A percentile compares a stretch with the other conserved stretches of the same genome.
phyloP scores from a whole-genome alignment of 2,329 filamentous ascomycete genomes.

The Byssoonygena ceratinophila region DNA sequence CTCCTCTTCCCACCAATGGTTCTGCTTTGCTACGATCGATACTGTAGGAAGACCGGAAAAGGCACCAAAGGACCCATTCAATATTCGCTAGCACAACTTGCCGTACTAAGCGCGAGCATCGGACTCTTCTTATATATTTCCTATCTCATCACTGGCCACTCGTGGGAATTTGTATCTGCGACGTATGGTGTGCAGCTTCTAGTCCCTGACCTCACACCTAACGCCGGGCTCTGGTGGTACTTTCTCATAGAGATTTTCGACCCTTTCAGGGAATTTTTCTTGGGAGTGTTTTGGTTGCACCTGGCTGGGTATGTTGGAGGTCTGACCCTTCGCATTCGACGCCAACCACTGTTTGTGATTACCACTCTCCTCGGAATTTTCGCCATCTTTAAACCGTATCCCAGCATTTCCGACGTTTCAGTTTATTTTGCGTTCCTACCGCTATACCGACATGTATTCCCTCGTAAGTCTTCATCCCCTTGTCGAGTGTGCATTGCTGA shows the following conservation, averaged over 20 bases:
- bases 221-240: slow-evolving; percentile 98
- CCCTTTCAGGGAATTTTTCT: slow-evolving; percentile 91
- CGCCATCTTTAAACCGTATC: slow-evolving; percentile 93
- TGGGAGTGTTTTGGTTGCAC: slow-evolving; percentile 96
- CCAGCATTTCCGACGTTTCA: slow-evolving; percentile 79
- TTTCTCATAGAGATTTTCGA: slow-evolving; percentile 99
- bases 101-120: slow-evolving; percentile 46
- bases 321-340: slow-evolving; percentile 67
- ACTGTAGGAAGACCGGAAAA: slow-evolving; percentile 27
- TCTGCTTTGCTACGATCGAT: slow-evolving; percentile 67
- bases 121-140: slow-evolving; percentile 59
- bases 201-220: slow-evolving; percentile 84
- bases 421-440: slow-evolving; percentile 75
- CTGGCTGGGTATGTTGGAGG: slow-evolving; percentile 81
- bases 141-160: slow-evolving; percentile 59
- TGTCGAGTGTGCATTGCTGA: slow-evolving; percentile 21
- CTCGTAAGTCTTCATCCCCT: slow-evolving; percentile 43
- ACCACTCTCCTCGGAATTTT: slow-evolving; percentile 80
- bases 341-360: slow-evolving; percentile 77
- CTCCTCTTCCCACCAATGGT: slow-evolving; percentile 74
- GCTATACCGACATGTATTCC: slow-evolving; percentile 83
- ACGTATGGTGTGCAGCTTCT: slow-evolving; percentile 91
- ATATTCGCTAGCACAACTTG: slow-evolving; percentile 48
- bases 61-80: slow-evolving; percentile 23
- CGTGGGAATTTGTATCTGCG: slow-evolving; percentile 76